Evolutionary conservation across 73 alveolate species (phyloP).

Genomic region (Paramecium sexaurelia): DNA sequence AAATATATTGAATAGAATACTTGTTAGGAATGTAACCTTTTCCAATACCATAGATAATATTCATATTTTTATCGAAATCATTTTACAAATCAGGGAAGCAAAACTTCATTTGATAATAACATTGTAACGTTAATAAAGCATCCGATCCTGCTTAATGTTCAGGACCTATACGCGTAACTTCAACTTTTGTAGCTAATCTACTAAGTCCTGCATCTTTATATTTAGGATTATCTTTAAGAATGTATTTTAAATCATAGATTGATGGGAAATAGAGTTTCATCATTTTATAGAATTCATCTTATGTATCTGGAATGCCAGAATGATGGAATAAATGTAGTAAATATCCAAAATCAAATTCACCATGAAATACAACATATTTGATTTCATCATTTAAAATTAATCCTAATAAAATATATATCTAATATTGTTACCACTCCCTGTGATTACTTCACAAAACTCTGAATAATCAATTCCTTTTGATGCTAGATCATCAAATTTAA

Average conservation of each 20-base stretch:
- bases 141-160: conserved; percentile 59
- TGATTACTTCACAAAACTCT: not conserved
- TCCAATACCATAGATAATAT: conserved; percentile 47
- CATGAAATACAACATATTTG: conserved; percentile 38
- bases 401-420: not conserved
- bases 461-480: not conserved
- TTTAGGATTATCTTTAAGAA: conserved; percentile 23
- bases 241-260: conserved; percentile 42
- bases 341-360: conserved; percentile 52
- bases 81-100: not conserved
- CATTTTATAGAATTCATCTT: conserved; percentile 1
- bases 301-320: not conserved
- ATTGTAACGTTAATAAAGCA: conserved; percentile 29
- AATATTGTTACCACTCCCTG: conserved; percentile 27
- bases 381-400: conserved; percentile 35
- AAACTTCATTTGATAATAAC: conserved; percentile 26
- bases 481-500: not conserved
- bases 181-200: conserved; percentile 27
- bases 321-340: conserved; percentile 1
- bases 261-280: conserved; percentile 44
- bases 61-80: conserved; percentile 20
- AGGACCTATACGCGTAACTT: conserved; percentile 3
- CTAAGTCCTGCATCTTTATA: conserved; percentile 33
- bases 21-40: conserved; percentile 36
- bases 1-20: not conserved